Conservation (phyloP, 2,329 filamentous ascomycete species). For the Huntiella decipiens region DNA sequence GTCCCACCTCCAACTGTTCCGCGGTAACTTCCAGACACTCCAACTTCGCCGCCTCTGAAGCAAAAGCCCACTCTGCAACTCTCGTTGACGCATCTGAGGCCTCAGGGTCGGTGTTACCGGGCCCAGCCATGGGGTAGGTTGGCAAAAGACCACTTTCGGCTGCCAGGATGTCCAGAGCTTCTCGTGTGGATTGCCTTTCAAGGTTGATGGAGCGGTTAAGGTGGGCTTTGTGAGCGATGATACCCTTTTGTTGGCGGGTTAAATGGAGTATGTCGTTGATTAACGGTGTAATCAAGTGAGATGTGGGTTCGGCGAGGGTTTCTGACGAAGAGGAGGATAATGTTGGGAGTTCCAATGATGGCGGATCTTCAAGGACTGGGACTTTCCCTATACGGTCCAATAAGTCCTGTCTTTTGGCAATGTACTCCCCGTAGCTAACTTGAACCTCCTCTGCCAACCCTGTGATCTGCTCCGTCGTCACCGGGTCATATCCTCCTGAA, state of each 20-base stretch:
- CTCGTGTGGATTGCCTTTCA: conserved; percentile 30
- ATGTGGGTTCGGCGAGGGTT: conserved; percentile 13
- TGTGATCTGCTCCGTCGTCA: conserved; percentile 10
- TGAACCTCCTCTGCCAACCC: conserved; percentile 22
- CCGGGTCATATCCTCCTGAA: conserved; percentile 6
- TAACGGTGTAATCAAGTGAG: conserved; percentile 35
- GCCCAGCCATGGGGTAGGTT: conserved; percentile 26
- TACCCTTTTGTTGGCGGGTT: conserved; percentile 35
- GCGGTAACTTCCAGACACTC: conserved; percentile 37
- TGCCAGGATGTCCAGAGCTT: conserved; percentile 32
- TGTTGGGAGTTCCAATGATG: not conserved
- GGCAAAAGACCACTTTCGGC: conserved; percentile 45
- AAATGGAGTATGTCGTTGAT: conserved; percentile 32
- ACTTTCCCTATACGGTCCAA: conserved; percentile 5
- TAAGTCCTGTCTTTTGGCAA: conserved; percentile 29
- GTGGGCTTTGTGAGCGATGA: conserved; percentile 40
- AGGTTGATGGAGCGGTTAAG: conserved; percentile 30
- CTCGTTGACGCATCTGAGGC: conserved; percentile 17
- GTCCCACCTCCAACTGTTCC: conserved; percentile 40
- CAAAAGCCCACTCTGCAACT: conserved; percentile 39
- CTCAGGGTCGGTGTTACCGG: conserved; percentile 25
- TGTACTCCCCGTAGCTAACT: conserved; percentile 34
- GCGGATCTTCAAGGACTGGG: conserved; percentile 7
- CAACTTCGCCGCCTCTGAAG: conserved; percentile 41
- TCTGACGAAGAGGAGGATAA: conserved; percentile 9